Base-by-base conservation (phyloP, 768 basidiomycete genomes). In the Omphalotus guepiniiformis region DNA sequence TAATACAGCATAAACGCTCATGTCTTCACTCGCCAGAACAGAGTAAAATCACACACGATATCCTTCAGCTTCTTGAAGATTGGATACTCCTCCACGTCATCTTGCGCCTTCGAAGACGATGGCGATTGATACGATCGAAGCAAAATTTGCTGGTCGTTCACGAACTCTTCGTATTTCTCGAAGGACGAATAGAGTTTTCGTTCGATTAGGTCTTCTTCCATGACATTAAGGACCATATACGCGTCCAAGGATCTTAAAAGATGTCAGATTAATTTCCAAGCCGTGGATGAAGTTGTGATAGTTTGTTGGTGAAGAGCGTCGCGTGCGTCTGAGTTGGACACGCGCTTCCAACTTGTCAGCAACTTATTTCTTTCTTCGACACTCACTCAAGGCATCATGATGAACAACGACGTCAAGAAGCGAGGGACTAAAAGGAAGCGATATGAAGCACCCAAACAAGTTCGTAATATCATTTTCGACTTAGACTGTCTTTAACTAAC, bases 151-250 rank as follows among this genome's bases (percentile, higher is more conserved):
- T 91, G 82, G 12, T 73, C 53, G 28, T 71, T 66, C 8, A 72
- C 44, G 54, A 90, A 82, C 51, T 89, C 82, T 39, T 72, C 75
- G 38, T 76, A 64, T 49, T 74, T 78, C 50, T 83, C 84, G 56
- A 86, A 88, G 9, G 75, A 71, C 9, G 74, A 72, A 54, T 78
- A 77, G 8, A 72, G 42, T 44, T 65, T 78, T 26, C 60, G 64
- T 44, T 83, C 80, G 15, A 59, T 56, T 13, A 61, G 42, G 22
- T 75, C 67, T 46, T 75, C 70, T 38, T 64, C 67, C 58, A 59
- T 56, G 34, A 39, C 9, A 13, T 49, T 21, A 30, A 23, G 37
- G 19, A n/a, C n/a, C n/a, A n/a, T 39, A 32, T 32, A 9, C 30
- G 30, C 9, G 30, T 32, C 30, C 30, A 32, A 32, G 30, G 30